Percentiles rank a stretch among this genome's conserved stretches.
Conservation (phyloP, 306 rosid genomes). For the Begonia peltatifolia region DNA sequence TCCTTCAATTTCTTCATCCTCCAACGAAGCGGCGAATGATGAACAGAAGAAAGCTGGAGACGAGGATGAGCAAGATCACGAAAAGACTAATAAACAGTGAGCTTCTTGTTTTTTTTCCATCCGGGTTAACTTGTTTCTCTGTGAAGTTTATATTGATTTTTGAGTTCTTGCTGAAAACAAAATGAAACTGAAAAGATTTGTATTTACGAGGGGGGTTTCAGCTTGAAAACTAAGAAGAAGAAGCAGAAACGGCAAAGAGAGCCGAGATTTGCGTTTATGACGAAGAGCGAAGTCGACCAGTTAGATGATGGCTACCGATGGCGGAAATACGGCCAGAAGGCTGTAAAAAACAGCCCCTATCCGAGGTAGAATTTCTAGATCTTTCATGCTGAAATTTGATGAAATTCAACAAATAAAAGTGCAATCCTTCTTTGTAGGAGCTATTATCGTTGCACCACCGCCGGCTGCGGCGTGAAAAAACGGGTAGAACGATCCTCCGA, state of each 20-base stretch:
- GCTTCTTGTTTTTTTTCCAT: slow-evolving; percentile 2
- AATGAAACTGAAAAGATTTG: too few relatives aligned
- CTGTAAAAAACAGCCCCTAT: slow-evolving; percentile 82
- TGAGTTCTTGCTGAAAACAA: too few relatives aligned
- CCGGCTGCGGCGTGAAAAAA: slow-evolving; percentile 69
- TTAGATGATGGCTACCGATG: slow-evolving; percentile 83
- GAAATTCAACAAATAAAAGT: background rate
- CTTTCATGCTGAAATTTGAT: background rate
- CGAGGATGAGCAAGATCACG: slow-evolving; percentile 30
- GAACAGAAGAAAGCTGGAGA: slow-evolving; percentile 8
- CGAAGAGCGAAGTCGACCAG: slow-evolving; percentile 78
- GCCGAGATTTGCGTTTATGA: slow-evolving; percentile 74
- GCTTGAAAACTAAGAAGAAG: slow-evolving; percentile 72
- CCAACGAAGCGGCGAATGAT: slow-evolving; percentile 31
- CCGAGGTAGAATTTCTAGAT: slow-evolving; percentile 44
- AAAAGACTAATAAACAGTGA: slow-evolving; percentile 55
- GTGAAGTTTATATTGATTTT: background rate
- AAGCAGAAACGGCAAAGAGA: slow-evolving; percentile 55
- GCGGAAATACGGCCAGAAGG: slow-evolving; percentile 97
- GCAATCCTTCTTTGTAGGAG: slow-evolving; percentile 31
- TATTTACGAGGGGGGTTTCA: slow-evolving; percentile 12
- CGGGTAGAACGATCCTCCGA: slow-evolving; percentile 68
- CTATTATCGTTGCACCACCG: slow-evolving; percentile 84
- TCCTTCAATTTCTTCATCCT: slow-evolving; percentile 49
- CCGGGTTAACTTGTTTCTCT: background rate